phyloP scores from a whole-genome alignment of 768 basidiomycete species.

The Boletellus ananas region DNA sequence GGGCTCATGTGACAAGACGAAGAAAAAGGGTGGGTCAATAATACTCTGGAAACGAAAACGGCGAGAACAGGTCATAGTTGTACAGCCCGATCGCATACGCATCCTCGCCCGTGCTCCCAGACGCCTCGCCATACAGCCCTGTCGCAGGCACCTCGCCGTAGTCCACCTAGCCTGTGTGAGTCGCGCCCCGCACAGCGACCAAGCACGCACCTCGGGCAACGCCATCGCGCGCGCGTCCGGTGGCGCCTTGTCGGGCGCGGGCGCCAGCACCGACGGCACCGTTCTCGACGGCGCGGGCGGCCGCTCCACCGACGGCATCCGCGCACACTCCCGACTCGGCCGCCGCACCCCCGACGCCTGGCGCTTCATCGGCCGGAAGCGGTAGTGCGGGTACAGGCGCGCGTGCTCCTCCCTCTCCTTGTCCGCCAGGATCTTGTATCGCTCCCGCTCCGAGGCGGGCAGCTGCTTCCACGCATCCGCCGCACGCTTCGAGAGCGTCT shows the following conservation, averaged over 20 bases:
- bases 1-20: no score
- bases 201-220: no score
- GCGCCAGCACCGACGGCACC: conserved; percentile 17
- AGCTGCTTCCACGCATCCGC: conserved; percentile 72
- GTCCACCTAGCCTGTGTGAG: no score
- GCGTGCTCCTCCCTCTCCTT: conserved; percentile 56
- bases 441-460: conserved; percentile 41
- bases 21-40: conserved; percentile 1
- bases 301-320: conserved; percentile 2
- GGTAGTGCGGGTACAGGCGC: conserved; percentile 56
- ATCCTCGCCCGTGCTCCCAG: conserved; percentile 13
- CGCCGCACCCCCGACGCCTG: conserved; percentile 19
- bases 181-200: no score
- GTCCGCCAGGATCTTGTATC: conserved; percentile 52
- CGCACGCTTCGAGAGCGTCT: conserved; percentile 72
- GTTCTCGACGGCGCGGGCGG: neutral
- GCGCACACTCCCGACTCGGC: conserved; percentile 10
- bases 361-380: conserved; percentile 54
- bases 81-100: conserved; percentile 30
- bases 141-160: neutral
- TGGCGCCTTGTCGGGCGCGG: conserved; percentile 2
- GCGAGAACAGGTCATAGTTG: conserved; percentile 22
- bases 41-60: conserved; percentile 18
- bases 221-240: neutral
- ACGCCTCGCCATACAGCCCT: neutral